These are phyloP conservation scores for Sesbania bispinosa DNA, from an alignment of 306 rosid species.

Conservation along the genomic window DNA sequence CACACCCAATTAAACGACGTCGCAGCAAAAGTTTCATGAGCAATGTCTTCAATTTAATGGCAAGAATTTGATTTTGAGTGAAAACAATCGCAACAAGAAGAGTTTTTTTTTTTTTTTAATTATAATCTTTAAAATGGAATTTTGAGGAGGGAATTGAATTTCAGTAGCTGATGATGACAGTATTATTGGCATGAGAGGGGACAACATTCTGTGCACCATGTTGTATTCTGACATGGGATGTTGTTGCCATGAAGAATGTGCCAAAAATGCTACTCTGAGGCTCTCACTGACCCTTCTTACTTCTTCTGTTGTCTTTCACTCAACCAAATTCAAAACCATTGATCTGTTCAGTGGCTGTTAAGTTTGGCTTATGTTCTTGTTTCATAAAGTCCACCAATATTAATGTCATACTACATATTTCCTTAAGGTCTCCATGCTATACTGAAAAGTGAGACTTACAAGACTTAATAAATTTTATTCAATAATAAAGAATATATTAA, in stretches of 20 bases:
- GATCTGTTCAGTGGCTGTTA: not conserved
- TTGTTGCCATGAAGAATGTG: constrained; percentile 50
- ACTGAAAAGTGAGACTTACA: too few species aligned
- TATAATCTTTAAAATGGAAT: too few species aligned
- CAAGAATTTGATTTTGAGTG: too few species aligned
- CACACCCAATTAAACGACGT: not conserved
- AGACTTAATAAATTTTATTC: too few species aligned
- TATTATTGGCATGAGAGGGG: constrained; percentile 33
- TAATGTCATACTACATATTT: not conserved
- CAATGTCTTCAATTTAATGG: not conserved
- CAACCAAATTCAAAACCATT: not conserved
- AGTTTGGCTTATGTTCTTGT: not conserved
- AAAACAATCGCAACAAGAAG: too few species aligned
- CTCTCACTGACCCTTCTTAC: not conserved
- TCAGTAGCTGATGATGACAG: constrained; percentile 25
- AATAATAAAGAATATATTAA: too few species aligned
- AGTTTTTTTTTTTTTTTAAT: too few species aligned
- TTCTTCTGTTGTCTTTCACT: not conserved
- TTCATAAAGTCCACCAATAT: not conserved
- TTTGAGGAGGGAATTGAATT: not conserved
- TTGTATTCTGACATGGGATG: constrained; percentile 38
- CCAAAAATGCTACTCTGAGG: constrained; percentile 63
- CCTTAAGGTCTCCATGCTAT: too few species aligned
- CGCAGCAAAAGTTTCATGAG: not conserved
- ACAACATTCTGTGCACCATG: constrained; percentile 43